These are phyloP conservation scores for Talaromyces sp. DNA, from an alignment of 2,329 filamentous ascomycete genomes.

Conservation along the genomic window DNA sequence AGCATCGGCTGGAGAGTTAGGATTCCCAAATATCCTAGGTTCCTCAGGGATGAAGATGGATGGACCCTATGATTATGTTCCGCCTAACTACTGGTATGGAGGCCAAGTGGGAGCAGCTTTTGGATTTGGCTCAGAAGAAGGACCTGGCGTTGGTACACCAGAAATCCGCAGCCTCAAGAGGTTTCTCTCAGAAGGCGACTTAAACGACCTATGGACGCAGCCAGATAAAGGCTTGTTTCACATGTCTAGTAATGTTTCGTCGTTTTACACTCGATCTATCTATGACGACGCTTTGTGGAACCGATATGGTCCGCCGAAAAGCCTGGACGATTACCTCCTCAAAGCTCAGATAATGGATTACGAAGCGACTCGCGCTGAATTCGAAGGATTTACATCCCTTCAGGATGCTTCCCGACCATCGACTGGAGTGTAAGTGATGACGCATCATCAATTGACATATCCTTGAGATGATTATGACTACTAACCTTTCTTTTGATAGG, in stretches of 20 bases:
- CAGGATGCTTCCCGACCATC: slow-evolving; percentile 55
- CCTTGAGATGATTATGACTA: neutral
- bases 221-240: slow-evolving; percentile 58
- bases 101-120: slow-evolving; percentile 57
- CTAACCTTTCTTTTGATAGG: slow-evolving; percentile 15
- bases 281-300: slow-evolving; percentile 57
- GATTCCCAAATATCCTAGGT: slow-evolving; percentile 53
- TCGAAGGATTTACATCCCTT: slow-evolving; percentile 55
- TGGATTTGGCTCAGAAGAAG: slow-evolving; percentile 63
- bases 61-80: slow-evolving; percentile 66
- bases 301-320: slow-evolving; percentile 54
- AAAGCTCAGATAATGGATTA: slow-evolving; percentile 65
- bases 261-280: slow-evolving; percentile 57
- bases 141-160: slow-evolving; percentile 62
- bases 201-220: slow-evolving; percentile 57
- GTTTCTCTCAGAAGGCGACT: slow-evolving; percentile 54
- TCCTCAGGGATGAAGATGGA: slow-evolving; percentile 65
- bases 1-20: slow-evolving; percentile 56
- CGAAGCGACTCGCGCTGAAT: slow-evolving; percentile 61
- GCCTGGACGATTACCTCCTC: slow-evolving; percentile 57
- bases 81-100: slow-evolving; percentile 64
- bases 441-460: neutral
- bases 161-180: slow-evolving; percentile 54
- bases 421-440: slow-evolving; percentile 49
- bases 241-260: slow-evolving; percentile 57